phyloP scores from a whole-genome alignment of 495 filamentous ascomycete species.

The Parathielavia appendiculata region DNA sequence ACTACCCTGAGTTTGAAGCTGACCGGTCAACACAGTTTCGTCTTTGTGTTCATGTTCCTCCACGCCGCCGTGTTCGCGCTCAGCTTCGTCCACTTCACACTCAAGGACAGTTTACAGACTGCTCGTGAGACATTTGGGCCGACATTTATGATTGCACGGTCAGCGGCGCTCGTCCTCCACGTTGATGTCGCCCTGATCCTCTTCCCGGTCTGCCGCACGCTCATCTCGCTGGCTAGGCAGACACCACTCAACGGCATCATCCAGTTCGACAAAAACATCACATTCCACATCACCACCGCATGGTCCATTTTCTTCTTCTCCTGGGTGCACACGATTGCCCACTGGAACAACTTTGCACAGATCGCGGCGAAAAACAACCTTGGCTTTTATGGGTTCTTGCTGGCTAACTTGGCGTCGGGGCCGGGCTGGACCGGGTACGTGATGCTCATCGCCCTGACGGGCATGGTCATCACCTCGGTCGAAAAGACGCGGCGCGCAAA shows the following conservation, averaged over 20 bases:
- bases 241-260: slow-evolving; percentile 73
- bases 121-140: slow-evolving; percentile 60
- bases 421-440: slow-evolving; percentile 77
- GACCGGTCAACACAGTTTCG: slow-evolving; percentile 47
- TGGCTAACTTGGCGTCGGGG: slow-evolving; percentile 65
- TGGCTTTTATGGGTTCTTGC: slow-evolving; percentile 65
- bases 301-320: slow-evolving; percentile 81
- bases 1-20: slow-evolving; percentile 21
- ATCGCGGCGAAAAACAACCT: slow-evolving; percentile 64
- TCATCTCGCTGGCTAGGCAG: slow-evolving; percentile 69
- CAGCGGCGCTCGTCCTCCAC: slow-evolving; percentile 65
- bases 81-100: slow-evolving; percentile 66
- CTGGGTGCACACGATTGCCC: slow-evolving; percentile 72
- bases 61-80: slow-evolving; percentile 67
- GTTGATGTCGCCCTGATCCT: slow-evolving; percentile 70
- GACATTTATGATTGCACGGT: slow-evolving; percentile 65
- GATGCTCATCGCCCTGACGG: slow-evolving; percentile 64
- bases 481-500: slow-evolving; percentile 64
- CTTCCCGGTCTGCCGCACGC: slow-evolving; percentile 73
- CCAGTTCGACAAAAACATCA: slow-evolving; percentile 77
- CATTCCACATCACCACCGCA: slow-evolving; percentile 72
- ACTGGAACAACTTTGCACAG: slow-evolving; percentile 76
- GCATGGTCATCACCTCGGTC: slow-evolving; percentile 63
- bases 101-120: slow-evolving; percentile 63
- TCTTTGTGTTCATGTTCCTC: slow-evolving; percentile 61